phyloP scores from a whole-genome alignment of 805 yeast species.

The Cephaloascus fragrans region DNA sequence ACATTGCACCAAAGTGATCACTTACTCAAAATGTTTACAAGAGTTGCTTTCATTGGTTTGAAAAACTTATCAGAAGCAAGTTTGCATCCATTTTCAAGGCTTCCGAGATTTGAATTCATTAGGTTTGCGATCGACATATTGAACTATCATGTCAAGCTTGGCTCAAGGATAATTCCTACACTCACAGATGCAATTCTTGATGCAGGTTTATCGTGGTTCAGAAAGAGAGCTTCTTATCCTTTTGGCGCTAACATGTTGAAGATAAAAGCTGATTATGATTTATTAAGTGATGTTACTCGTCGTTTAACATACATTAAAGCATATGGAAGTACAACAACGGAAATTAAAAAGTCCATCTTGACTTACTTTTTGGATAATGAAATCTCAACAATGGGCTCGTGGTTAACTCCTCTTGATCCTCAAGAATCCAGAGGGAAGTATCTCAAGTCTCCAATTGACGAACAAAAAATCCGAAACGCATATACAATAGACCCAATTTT shows the following conservation, averaged over 20 bases:
- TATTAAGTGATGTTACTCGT: conserved; percentile 44
- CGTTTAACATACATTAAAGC: conserved; percentile 13
- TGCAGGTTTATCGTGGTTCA: conserved; percentile 76
- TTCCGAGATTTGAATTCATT: conserved; percentile 65
- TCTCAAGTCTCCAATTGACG: conserved; percentile 19
- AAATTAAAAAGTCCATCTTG: conserved; percentile 43
- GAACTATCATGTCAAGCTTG: conserved; percentile 40
- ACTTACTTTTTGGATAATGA: conserved; percentile 68
- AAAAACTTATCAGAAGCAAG: conserved; percentile 47
- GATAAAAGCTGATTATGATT: conserved; percentile 56
- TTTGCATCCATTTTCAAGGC: conserved; percentile 73
- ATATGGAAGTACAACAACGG: conserved; percentile 11
- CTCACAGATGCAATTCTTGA: conserved; percentile 47
- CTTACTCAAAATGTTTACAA: conserved; percentile 57
- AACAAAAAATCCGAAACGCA: conserved; percentile 40
- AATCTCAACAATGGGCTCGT: conserved; percentile 57
- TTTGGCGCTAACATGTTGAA: conserved; percentile 75
- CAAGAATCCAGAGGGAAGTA: conserved; percentile 27
- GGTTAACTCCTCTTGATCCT: conserved; percentile 61
- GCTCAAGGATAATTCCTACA: conserved; percentile 30
- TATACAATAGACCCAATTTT: conserved; percentile 60
- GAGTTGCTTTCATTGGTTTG: conserved; percentile 49
- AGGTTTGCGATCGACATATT: conserved; percentile 59
- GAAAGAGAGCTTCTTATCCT: conserved; percentile 54
- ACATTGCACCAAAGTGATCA: conserved; percentile 64